Base-by-base conservation (phyloP, 1,284 basidiomycete species). In the Cryptococcus neoformans region DNA sequence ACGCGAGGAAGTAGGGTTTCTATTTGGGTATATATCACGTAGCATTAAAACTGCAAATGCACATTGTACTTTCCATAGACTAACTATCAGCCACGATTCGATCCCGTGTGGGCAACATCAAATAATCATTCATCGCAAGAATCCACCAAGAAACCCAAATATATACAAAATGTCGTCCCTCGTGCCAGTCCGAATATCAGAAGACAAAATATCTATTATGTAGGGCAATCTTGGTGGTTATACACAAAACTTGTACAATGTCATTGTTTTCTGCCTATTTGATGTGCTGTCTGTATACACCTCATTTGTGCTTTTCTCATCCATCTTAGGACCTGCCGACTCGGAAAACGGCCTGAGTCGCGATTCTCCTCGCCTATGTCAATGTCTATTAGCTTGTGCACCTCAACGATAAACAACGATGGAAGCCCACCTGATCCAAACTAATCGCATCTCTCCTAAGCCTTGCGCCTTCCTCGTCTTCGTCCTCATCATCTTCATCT, bases 361-460 rank as follows among this genome's bases (percentile, higher is more conserved):
- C 79, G 54, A 81, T 81, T 9, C 80, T 69, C 63, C 76, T 72
- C 7, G 79, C 79, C 78, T 80, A 51, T 10, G 39, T 46, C 49
- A 44, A 37, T 42, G 34, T 60, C 46, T 57, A 49, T 50, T 36
- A 49, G 16, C 12, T 38, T 9, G 3, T 28, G 28, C 14, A 6
- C 4, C 46, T 12, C 12, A 17, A 49, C 45, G 28, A 49, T 47
- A 11, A 46, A 36, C 35, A 46, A 36, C 35, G 28, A 28, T 40
- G 11, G 36, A 39, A 39, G 73, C 82, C 53, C 68, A 90, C 90
- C 83, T 94, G 91, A 63, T 94, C 92, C 61, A 93, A 81, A 10
- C 88, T 87, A 70, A 94, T 92, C 35, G 87, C 85, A 66, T 86
- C 88, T 70, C 90, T 88, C 65, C 82, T 82, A 63, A 93, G 79